Evolutionary conservation across 2,329 filamentous ascomycete species (phyloP).

Genomic region (Fusarium chaquense): DNA sequence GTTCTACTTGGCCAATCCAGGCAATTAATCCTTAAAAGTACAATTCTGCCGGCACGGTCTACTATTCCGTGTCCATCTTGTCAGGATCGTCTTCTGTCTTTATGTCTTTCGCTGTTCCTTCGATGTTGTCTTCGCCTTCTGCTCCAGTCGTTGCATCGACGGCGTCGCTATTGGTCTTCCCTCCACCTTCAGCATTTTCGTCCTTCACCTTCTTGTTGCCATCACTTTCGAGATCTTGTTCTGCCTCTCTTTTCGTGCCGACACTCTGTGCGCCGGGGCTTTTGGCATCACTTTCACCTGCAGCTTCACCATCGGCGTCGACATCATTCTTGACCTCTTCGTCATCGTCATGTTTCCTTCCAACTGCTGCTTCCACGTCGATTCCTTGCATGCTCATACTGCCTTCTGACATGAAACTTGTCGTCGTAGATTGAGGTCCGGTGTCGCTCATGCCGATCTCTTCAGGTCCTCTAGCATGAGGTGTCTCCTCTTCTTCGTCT

Average conservation of each 20-base stretch:
- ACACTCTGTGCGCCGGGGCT: constrained; percentile 50
- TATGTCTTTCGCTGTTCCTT: constrained; percentile 35
- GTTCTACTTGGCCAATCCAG: neutral
- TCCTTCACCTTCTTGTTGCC: constrained; percentile 64
- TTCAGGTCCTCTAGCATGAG: constrained; percentile 86
- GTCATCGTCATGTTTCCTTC: constrained; percentile 59
- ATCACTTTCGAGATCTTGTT: constrained; percentile 59
- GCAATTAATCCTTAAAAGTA: neutral
- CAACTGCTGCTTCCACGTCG: constrained; percentile 71
- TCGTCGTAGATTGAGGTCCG: constrained; percentile 73
- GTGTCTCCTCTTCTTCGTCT: constrained; percentile 69
- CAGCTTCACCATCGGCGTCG: constrained; percentile 38
- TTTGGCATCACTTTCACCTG: constrained; percentile 48
- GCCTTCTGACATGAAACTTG: constrained; percentile 55
- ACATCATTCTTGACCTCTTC: constrained; percentile 41
- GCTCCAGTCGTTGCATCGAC: constrained; percentile 8
- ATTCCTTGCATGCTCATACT: constrained; percentile 66
- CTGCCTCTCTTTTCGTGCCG: constrained; percentile 68
- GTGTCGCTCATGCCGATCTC: constrained; percentile 88
- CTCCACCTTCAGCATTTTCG: constrained; percentile 54
- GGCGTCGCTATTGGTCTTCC: constrained; percentile 49
- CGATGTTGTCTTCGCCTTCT: constrained; percentile 13
- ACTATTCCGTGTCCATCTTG: constrained; percentile 48
- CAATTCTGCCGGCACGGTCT: neutral
- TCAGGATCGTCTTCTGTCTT: constrained; percentile 39